phyloP scores from a whole-genome alignment of 2,329 filamentous ascomycete genomes.

The Sclerotinia nivalis region DNA sequence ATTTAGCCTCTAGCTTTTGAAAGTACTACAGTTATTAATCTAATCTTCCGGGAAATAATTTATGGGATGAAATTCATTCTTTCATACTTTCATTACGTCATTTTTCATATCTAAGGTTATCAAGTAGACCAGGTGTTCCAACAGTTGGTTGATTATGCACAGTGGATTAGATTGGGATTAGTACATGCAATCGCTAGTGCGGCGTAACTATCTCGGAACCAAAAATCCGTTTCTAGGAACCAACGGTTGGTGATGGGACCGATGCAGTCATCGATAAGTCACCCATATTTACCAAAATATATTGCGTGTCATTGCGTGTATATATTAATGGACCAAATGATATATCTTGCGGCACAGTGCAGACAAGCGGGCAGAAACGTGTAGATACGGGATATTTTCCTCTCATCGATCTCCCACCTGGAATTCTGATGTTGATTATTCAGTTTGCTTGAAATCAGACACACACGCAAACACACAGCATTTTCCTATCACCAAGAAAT shows the following conservation, averaged over 20 bases:
- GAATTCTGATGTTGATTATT: neutral
- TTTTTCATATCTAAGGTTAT: neutral
- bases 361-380: neutral
- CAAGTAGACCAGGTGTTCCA: neutral
- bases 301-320: neutral
- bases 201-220: neutral
- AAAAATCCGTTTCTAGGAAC: neutral
- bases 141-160: neutral
- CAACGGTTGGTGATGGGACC: neutral
- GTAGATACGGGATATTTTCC: neutral
- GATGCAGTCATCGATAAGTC: neutral
- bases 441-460: neutral
- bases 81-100: neutral
- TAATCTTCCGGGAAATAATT: no score
- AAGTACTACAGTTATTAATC: no score
- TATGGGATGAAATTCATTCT: neutral
- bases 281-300: neutral
- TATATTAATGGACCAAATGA: neutral
- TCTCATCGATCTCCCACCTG: neutral
- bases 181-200: neutral
- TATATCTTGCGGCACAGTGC: neutral
- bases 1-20: no score
- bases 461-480: no score
- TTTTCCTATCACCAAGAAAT: neutral
- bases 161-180: neutral